Conservation (phyloP, 2,329 filamentous ascomycete species). For the Aspergillus fischeri region DNA sequence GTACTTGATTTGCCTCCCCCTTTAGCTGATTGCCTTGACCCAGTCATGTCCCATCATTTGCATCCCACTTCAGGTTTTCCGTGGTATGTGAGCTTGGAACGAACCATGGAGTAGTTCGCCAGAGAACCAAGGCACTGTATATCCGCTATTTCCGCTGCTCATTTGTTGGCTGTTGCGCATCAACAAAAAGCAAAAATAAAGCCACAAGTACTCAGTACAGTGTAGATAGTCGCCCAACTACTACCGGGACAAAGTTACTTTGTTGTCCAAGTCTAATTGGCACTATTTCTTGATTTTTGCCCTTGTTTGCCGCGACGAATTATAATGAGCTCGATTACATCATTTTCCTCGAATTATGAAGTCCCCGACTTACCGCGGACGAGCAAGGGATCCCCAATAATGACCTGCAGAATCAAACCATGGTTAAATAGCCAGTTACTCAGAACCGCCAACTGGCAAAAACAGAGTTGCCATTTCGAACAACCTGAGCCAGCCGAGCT, state of each 20-base stretch:
- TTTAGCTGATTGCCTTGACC: constrained; percentile 3
- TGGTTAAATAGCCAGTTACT: neutral
- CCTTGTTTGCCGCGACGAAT: neutral
- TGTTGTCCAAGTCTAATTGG: neutral
- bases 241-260: no score
- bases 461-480: constrained; percentile 28
- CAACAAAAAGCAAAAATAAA: neutral
- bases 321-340: neutral
- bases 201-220: no score
- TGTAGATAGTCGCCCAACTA: neutral
- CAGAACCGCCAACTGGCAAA: constrained; percentile 38
- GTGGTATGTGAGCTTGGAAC: constrained; percentile 9
- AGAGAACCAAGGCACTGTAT: neutral
- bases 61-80: constrained; percentile 12
- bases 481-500: constrained; percentile 30
- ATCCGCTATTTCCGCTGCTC: neutral
- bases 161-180: neutral
- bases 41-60: constrained; percentile 7
- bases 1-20: constrained; percentile 10
- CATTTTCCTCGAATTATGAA: neutral
- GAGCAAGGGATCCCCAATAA: neutral
- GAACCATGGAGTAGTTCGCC: neutral
- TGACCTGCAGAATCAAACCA: neutral
- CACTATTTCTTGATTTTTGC: neutral
- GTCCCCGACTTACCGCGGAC: neutral